Conservation (phyloP, 371 early-diverging fungal species). For the Mucor irregularis region DNA sequence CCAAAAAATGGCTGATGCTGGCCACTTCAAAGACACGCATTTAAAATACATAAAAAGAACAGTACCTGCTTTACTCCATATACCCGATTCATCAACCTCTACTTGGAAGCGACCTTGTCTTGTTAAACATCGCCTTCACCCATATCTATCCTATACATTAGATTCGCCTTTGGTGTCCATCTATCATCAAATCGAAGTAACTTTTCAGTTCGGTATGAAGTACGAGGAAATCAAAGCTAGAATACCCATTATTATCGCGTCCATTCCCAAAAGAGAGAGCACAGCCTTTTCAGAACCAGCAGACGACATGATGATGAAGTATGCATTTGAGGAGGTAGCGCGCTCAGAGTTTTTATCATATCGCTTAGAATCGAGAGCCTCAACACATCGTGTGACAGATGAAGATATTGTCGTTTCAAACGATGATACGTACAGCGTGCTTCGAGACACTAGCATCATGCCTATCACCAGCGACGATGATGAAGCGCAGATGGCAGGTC, state of each 20-base stretch:
- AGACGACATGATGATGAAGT: conserved; percentile 12
- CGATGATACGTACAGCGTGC: conserved; percentile 9
- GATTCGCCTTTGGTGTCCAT: conserved; percentile 40
- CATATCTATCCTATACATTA: conserved; percentile 29
- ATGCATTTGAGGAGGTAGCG: conserved; percentile 25
- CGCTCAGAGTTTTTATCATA: conserved; percentile 3
- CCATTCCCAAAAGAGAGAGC: conserved; percentile 18
- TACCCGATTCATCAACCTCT: conserved; percentile 20
- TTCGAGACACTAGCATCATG: conserved; percentile 12
- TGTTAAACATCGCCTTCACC: conserved; percentile 32
- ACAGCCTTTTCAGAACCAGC: not conserved
- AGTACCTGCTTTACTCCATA: conserved; percentile 33
- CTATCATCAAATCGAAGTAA: conserved; percentile 41
- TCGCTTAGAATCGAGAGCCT: not conserved
- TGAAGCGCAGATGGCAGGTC: not conserved
- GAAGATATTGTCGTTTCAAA: not conserved
- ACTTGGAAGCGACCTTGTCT: conserved; percentile 38
- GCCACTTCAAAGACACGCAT: conserved; percentile 21
- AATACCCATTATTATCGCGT: conserved; percentile 38
- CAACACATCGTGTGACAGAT: not conserved
- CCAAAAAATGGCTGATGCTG: conserved; percentile 13
- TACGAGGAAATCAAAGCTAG: conserved; percentile 37
- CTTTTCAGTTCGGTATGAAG: conserved; percentile 40
- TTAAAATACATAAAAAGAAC: conserved; percentile 29
- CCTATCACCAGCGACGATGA: conserved; percentile 2